Base-by-base conservation (phyloP, 352 stramenopile genomes). In the Phytopythium montanum region DNA sequence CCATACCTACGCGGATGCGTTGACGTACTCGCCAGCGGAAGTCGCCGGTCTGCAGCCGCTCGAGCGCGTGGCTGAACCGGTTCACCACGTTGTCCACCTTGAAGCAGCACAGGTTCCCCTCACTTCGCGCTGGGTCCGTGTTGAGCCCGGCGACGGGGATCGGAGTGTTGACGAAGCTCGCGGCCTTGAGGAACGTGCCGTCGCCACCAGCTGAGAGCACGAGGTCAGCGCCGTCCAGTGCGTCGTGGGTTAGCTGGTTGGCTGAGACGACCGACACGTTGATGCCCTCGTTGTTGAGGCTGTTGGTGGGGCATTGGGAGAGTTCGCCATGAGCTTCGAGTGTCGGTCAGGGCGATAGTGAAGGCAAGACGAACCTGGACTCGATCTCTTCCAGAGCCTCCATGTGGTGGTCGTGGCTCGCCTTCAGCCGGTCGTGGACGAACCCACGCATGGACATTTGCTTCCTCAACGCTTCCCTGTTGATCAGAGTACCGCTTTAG, bases 401-500 rank as follows among this genome's bases (percentile, higher is more conserved):
- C 5, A 94, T 71, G 58, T 95, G 86, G 66, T 95, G 86, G 49
- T 95, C 86, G 59, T 95, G 86, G 44, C 84, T 95, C 2, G 84
- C 82, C 51, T 92, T 92, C 33, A 95, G 69, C 4, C 86, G 82
- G 44, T 95, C 86, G 67, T 94, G 90, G 31, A 95, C 73, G 59
- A 95, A 95, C 33, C 86, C 86, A 56, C 86, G 82, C 86, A 95
- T 93, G 2, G 86, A 95, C 86, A 95, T 94, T 73, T 95, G 84
- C 75, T 95, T 95, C 26, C 85, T 80, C 46, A 95, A 62, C 23
- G 82, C 85, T 66, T 95, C 86, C n/a, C 83, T 94, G 45, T 18
- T 61, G 52, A 56, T 69, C 12, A 53, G n/a, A 54, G 26, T 51
- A 48, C 61, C 4, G 62, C 14, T 2, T n/a, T 42, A 54, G 52